Evolutionary conservation across 345 rosid species (phyloP), one percentile per base, ranked within the genome.

Genomic region (Rhodamnia argentea): DNA sequence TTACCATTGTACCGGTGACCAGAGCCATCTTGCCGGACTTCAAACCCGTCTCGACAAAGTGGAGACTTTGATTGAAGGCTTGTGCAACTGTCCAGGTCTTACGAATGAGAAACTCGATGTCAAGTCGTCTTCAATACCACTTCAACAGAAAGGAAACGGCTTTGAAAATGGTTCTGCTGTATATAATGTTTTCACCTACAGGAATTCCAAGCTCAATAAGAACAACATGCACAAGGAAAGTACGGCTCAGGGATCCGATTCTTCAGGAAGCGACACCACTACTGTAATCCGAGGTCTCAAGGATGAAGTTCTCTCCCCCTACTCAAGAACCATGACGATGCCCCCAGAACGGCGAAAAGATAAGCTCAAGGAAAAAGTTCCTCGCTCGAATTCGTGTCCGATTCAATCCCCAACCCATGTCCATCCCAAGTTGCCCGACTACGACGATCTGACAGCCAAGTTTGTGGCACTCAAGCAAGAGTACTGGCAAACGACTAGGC

Each of bases 341-440:
- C 95, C 94, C 3, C 93, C 90, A 78, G 91, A 86, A 85, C 64
- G 93, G 85, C 84, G 86, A 11, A 92, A 88, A 15, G 86, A 84
- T 14, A n/a, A 52, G 23, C 27, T 53, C 16, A 44, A 10, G 40
- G 90, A 86, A n/a, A 86, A 82, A 59, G 26, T 87, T 53, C 70
- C 27, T 23, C 83, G 95, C 27, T 87, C 91, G 23, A 87, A 84
- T 64, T 93, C 98, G 7, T 88, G 92, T 82, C 91, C 93, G 3
- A 56, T 84, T 56, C 88, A 83, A 81, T 78, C 91, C 59, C 91
- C 95, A 11, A 88, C 87, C 84, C 94, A 94, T 86, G 96, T 96
- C 58, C 98, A 96, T 84, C 99, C 98, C n/a, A 96, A 93, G 90
- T 88, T 96, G 89, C 98, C 98, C 26, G 95, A 95, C 83, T 96